Base-by-base conservation (phyloP, 2,329 filamentous ascomycete genomes). In the Penicillium sp. region DNA sequence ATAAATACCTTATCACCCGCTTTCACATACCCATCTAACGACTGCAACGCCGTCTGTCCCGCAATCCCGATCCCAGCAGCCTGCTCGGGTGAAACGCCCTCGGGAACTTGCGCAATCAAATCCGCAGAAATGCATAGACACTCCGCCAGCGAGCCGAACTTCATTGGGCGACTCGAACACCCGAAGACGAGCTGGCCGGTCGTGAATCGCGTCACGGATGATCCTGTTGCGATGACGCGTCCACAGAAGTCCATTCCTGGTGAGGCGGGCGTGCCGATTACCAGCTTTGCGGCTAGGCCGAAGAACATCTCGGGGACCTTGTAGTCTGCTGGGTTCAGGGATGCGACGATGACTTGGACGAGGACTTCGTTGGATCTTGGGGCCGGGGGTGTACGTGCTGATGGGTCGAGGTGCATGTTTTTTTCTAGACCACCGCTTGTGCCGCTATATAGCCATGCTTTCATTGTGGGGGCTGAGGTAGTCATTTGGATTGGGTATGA, bases 251-350 rank as follows among this genome's bases (percentile, higher is more conserved):
- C 81, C 64, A 80, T 72, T 0, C 79, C 79, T 0, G 82, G 82
- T 1, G 76, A 76, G 2, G 77, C 79, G 0, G 79, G 77, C 5
- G 67, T 69, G 23, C 70, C 64, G 46, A 81, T 68, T 1, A 77
- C 35, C 22, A 76, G 57, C 4, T 75, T 72, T 1, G 69, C 68
- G 6, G 82, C 53, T 2, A 79, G 22, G 0, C 78, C 69, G 20
- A 37, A 40, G 2, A 23, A 33, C 26, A 79, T 71, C 64, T 88
- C 85, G 9, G 82, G 76, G 2, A 83, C 60, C 69, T 89, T 89
- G 77, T 85, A 82, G 76, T 89, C 87, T 26, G 82, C 81, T 0
- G 85, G 85, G 66, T 88, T 89, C 59, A 88, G 67, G 23, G 80
- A 73, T 25, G 78, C 76, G 54, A 77, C 73, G 54, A 81, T 70